phyloP scores from a whole-genome alignment of 192 early-diverging fungal genomes.

The Obelidium mucronatum region DNA sequence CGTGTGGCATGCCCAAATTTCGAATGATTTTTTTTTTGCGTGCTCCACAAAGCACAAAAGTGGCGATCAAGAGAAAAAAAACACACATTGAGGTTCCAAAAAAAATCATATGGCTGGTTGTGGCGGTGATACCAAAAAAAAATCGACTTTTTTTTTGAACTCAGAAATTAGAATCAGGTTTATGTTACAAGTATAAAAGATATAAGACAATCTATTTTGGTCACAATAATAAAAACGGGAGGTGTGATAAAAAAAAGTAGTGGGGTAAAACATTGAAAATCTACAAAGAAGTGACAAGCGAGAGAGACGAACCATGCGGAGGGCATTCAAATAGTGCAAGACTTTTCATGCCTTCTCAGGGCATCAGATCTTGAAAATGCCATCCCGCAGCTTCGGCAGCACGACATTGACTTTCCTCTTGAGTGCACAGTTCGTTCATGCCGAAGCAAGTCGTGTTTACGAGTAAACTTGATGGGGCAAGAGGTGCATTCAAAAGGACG shows the following conservation, averaged over 20 bases:
- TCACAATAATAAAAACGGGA: neutral
- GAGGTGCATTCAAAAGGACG: neutral
- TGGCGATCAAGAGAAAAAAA: too few species aligned
- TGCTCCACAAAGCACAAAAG: too few species aligned
- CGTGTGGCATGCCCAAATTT: too few species aligned
- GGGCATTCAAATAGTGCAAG: neutral
- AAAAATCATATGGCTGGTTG: too few species aligned
- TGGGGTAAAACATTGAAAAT: neutral
- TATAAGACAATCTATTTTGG: neutral
- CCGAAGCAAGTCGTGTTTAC: neutral
- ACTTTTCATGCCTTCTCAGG: constrained; percentile 4
- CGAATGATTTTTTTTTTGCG: too few species aligned
- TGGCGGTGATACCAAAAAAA: too few species aligned
- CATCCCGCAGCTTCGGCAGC: neutral
- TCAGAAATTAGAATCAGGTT: neutral
- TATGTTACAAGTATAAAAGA: neutral
- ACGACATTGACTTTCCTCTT: neutral
- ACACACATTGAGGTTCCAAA: too few species aligned
- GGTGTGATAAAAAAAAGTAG: neutral
- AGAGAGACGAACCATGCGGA: neutral
- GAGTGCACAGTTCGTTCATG: constrained; percentile 12
- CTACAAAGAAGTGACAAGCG: neutral
- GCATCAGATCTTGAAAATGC: neutral
- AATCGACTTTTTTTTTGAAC: neutral
- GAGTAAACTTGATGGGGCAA: neutral